These are phyloP conservation scores for Oryza brachyantha DNA, from an alignment of 176 grass and related monocot species.

Conservation along the genomic window DNA sequence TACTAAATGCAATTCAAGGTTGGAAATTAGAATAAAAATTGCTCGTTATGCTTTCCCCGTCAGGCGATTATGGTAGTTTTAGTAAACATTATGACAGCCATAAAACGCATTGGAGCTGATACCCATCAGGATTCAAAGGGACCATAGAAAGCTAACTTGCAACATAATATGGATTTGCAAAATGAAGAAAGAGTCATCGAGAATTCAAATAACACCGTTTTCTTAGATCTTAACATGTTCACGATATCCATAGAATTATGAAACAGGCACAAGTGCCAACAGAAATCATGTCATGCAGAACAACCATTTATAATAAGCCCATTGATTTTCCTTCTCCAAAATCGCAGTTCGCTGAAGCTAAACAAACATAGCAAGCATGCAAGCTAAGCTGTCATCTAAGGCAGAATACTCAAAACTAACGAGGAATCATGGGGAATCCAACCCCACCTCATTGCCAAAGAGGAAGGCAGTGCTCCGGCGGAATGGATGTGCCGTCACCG, in stretches of 20 bases:
- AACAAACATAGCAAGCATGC: too few species aligned
- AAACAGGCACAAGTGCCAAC: background rate
- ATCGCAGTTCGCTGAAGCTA: background rate
- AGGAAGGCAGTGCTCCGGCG: constrained; percentile 72
- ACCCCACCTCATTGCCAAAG: constrained; percentile 81
- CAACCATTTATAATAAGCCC: too few species aligned
- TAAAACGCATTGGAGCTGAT: background rate
- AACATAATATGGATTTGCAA: background rate
- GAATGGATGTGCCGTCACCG: constrained; percentile 72
- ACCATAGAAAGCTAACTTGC: too few species aligned
- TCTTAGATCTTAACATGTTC: too few species aligned
- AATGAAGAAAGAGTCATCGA: too few species aligned
- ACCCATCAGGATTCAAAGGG: too few species aligned
- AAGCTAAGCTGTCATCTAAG: background rate
- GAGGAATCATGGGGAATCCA: background rate
- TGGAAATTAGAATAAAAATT: background rate
- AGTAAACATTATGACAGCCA: background rate
- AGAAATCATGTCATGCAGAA: too few species aligned
- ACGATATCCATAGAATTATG: too few species aligned
- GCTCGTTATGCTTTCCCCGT: too few species aligned
- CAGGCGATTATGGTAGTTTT: too few species aligned
- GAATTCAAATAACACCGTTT: too few species aligned
- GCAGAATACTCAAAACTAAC: background rate
- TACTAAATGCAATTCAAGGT: constrained; percentile 27
- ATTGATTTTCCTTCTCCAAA: background rate